These are phyloP conservation scores for Pseudocercospora cruenta DNA, from an alignment of 2,329 filamentous ascomycete genomes.

Conservation along the genomic window DNA sequence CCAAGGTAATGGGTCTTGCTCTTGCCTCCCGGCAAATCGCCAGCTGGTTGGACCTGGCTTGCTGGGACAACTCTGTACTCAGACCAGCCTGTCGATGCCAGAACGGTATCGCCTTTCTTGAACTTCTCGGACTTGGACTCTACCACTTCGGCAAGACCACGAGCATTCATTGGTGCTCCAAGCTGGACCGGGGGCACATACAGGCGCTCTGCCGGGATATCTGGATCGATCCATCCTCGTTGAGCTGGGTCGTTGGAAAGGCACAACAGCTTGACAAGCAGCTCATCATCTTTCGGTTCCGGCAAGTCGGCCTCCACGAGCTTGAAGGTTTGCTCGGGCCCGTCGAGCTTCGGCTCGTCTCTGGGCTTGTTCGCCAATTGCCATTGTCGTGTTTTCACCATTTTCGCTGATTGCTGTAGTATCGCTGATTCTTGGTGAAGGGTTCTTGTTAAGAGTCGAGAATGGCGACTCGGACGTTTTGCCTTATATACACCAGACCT, in stretches of 20 bases:
- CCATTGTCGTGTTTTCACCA: constrained; percentile 57
- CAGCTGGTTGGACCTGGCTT: constrained; percentile 29
- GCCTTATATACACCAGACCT: not conserved
- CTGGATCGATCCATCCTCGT: constrained; percentile 52
- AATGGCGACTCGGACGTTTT: not conserved
- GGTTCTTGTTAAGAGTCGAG: not conserved
- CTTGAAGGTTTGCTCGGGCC: constrained; percentile 46
- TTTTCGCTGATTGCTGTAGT: constrained; percentile 51
- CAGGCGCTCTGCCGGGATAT: constrained; percentile 45
- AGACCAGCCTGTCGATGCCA: constrained; percentile 43
- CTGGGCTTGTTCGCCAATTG: constrained; percentile 47
- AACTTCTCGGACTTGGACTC: constrained; percentile 40
- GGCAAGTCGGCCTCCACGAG: constrained; percentile 39
- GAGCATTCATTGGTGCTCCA: constrained; percentile 45
- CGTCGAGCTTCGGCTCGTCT: constrained; percentile 42
- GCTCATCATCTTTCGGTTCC: constrained; percentile 43
- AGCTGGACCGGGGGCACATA: constrained; percentile 51
- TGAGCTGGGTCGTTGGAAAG: constrained; percentile 60
- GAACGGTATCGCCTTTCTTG: constrained; percentile 43
- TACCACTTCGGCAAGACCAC: constrained; percentile 44
- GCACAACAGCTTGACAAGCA: constrained; percentile 52
- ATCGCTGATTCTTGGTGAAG: not conserved
- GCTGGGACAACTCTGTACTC: constrained; percentile 48
- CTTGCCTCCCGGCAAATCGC: constrained; percentile 39
- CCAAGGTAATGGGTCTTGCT: constrained; percentile 52